Evolutionary conservation across 768 basidiomycete genomes (phyloP), one percentile per base, ranked within the genome.

Genomic region (Boletus pseudopeckii): DNA sequence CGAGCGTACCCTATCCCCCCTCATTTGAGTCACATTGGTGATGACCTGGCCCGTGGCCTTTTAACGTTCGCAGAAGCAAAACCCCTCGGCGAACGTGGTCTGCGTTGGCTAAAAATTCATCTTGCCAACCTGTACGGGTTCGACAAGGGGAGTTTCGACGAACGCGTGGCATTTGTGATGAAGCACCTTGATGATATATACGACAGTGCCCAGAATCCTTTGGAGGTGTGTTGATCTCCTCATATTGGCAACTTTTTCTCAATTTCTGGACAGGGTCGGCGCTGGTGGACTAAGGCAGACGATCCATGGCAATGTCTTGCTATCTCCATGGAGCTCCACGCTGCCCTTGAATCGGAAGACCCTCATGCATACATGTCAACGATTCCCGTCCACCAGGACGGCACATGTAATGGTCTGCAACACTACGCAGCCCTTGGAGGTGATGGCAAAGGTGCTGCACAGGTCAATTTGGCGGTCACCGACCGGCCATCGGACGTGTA

Each of bases 231-330:
- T 71, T 9, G 24, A 18, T 49, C 50, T 10, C 30, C n/a, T 54
- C 17, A n/a, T 41, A 39, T 8, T 28, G 11, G 44, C n/a, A 38
- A 14, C 53, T 40, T 32, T 45, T 38, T 30, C 45, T 62, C 34
- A 59, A 36, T 43, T 40, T 5, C 17, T 39, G 15, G 22, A 10
- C 53, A 90, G 85, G 93, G 90, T 22, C 66, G 72, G 7, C 76
- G 81, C 46, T 98, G 95, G 96, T 99, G 96, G 96, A 71, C 79
- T 40, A 74, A 82, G 52, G 94, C 93, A 0, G 94, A 96, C 65
- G 94, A 98, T 64, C 95, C 95, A 8, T 98, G 96, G 95, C 96
- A 98, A 70, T 95, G 89, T 68, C 86, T 98, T 36, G 90, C 96
- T 17, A 83, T 90, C 1, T 98, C 94, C 74, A 83, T 87, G 68